These are phyloP conservation scores for Ogataea glucozyma DNA, from an alignment of 805 yeast genomes.

Conservation along the genomic window DNA sequence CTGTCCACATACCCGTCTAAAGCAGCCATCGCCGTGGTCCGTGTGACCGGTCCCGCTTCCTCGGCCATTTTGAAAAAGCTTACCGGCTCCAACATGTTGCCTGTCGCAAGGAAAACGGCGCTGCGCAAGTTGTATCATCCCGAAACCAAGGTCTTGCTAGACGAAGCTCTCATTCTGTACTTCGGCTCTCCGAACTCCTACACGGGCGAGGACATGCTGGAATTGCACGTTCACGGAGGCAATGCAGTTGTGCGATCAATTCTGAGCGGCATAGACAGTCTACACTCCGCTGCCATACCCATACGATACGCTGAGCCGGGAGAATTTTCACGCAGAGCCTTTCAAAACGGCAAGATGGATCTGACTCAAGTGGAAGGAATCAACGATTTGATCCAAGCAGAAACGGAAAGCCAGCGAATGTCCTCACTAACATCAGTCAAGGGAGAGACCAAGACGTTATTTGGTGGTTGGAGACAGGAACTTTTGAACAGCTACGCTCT, in stretches of 20 bases:
- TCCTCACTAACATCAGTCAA: constrained; percentile 73
- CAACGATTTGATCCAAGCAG: constrained; percentile 86
- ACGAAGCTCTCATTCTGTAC: constrained; percentile 71
- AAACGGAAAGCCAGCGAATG: constrained; percentile 83
- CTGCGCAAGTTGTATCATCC: constrained; percentile 58
- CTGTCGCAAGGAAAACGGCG: constrained; percentile 55
- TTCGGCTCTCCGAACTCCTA: constrained; percentile 77
- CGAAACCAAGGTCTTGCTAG: constrained; percentile 48
- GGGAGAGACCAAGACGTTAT: constrained; percentile 61
- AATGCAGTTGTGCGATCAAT: constrained; percentile 77
- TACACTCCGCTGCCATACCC: constrained; percentile 48
- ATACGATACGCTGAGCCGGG: constrained; percentile 90
- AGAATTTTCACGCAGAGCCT: constrained; percentile 87
- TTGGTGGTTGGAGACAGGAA: constrained; percentile 64
- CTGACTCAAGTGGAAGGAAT: constrained; percentile 90
- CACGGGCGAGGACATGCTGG: constrained; percentile 91
- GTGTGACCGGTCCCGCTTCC: constrained; percentile 77
- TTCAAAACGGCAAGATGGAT: constrained; percentile 79
- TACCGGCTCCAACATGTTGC: constrained; percentile 41
- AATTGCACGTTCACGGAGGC: constrained; percentile 94
- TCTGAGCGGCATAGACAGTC: constrained; percentile 53
- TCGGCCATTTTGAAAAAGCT: constrained; percentile 45
- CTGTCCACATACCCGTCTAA: constrained; percentile 79
- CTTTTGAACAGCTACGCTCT: constrained; percentile 70
- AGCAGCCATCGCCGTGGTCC: constrained; percentile 83